Base-by-base conservation (phyloP, 164 flowering plant species). In the Umbellularia californica region DNA sequence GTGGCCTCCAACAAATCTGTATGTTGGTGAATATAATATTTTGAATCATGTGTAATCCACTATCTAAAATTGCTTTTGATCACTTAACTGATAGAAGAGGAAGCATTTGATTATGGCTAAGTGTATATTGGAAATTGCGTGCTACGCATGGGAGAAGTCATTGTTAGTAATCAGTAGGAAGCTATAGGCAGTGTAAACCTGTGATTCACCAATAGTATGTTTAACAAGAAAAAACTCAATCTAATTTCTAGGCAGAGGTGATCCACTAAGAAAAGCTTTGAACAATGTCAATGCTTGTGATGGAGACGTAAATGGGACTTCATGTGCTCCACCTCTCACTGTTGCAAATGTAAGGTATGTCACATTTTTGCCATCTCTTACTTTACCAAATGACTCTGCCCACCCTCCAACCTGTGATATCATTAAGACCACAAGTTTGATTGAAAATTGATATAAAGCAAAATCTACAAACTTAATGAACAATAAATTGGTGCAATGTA, bases 321-420 rank as follows among this genome's bases (percentile, higher is more conserved):
- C 85, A 80, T 87, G 88, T 14, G 87, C 87, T 25, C 81, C 88
- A 14, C 89, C 89, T 27, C 86, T 79, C 3, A 83, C 88, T 20
- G 89, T 87, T 10, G 89, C 86, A 62, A 14, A 83, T 20, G 85
- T 83, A 25, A 82, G 72, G 62, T 79, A 85, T 41, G 86, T 85
- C n/a, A 76, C 78, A 27, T 85, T 85, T 71, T 75, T 79, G 5
- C 89, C 88, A 9, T 74, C 75, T 64, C 24, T 78, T 22, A 65
- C 3, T 19, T 50, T 65, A 25, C 87, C 84, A 79, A 83, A 86
- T 35, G 86, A 81, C 51, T 86, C 86, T n/a, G 82, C 79, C 87
- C 89, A 86, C 15, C 89, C 89, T 51, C 80, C 89, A 58, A 86
- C 79, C 87, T 86, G 79, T 77, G 75, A 28, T 33, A 6, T 5